Percentiles rank a stretch among this genome's conserved stretches.
These are phyloP conservation scores for Yamadazyma tumulicola DNA, from an alignment of 805 yeast genomes.

Conservation along the genomic window DNA sequence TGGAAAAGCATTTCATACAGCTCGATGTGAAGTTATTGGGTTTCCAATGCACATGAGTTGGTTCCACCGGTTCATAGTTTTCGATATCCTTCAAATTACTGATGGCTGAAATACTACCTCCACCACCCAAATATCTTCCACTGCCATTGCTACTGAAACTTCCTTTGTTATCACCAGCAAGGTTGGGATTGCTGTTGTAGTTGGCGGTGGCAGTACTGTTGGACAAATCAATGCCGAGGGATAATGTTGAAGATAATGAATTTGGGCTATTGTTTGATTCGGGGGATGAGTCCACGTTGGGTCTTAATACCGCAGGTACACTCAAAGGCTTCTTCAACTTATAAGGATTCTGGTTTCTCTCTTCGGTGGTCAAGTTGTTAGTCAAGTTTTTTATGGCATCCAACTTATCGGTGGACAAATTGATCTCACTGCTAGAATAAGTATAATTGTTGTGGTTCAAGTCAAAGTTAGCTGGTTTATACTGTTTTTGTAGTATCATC, in stretches of 20 bases:
- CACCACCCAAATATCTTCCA: conserved; percentile 1
- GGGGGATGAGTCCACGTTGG: conserved; percentile 15
- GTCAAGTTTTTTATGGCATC: conserved; percentile 22
- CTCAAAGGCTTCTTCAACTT: conserved; percentile 45
- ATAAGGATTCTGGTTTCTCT: conserved; percentile 31
- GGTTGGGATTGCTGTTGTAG: neutral
- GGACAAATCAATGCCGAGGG: conserved; percentile 1
- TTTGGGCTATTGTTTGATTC: conserved; percentile 8
- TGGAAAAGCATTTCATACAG: conserved; percentile 42
- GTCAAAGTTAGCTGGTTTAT: conserved; percentile 46
- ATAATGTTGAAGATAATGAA: conserved; percentile 3
- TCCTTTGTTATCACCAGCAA: neutral
- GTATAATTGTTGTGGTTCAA: conserved; percentile 18
- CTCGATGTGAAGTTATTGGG: conserved; percentile 37
- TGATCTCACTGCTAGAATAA: conserved; percentile 10
- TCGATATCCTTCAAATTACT: conserved; percentile 2
- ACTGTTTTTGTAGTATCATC: neutral
- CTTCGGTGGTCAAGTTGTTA: conserved; percentile 18
- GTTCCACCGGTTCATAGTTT: conserved; percentile 28
- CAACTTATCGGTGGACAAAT: conserved; percentile 7
- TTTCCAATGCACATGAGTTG: conserved; percentile 53
- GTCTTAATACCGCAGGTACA: conserved; percentile 53
- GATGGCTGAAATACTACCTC: conserved; percentile 6
- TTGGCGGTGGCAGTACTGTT: neutral
- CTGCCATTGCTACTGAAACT: conserved; percentile 1